Percentiles rank a stretch among this genome's conserved stretches.
Evolutionary conservation across 768 basidiomycete genomes (phyloP).

Genomic region (Gloeostereum incarnatum): DNA sequence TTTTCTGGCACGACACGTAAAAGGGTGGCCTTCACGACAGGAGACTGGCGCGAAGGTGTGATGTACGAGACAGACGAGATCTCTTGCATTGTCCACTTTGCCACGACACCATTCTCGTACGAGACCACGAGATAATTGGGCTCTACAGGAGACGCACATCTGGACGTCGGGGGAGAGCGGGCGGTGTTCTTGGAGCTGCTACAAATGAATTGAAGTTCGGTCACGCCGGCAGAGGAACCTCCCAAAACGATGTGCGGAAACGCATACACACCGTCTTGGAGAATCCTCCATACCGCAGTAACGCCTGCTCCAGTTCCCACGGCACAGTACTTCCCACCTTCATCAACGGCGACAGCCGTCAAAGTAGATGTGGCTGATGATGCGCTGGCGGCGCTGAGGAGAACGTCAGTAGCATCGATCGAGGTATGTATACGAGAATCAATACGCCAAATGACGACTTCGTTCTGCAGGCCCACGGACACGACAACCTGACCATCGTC

Average conservation of each 20-base stretch:
- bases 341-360: conserved; percentile 56
- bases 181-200: conserved; percentile 9
- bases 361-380: conserved; percentile 39
- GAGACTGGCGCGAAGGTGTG: conserved; percentile 29
- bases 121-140: conserved; percentile 31
- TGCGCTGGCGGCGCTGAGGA: conserved; percentile 40
- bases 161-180: conserved; percentile 14
- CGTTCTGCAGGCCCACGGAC: conserved; percentile 72
- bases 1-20: conserved; percentile 38
- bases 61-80: conserved; percentile 25
- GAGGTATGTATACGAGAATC: conserved; percentile 23
- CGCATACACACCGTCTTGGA: conserved; percentile 22
- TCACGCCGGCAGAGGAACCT: conserved; percentile 38
- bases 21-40: conserved; percentile 39
- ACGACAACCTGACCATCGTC: conserved; percentile 55
- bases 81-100: conserved; percentile 39
- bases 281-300: conserved; percentile 55
- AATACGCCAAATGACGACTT: conserved; percentile 61
- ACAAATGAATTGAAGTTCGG: conserved; percentile 45
- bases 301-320: conserved; percentile 63
- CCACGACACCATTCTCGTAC: conserved; percentile 52
- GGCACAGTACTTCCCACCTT: conserved; percentile 51
- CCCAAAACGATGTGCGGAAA: conserved; percentile 31
- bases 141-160: conserved; percentile 21
- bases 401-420: conserved; percentile 43